A percentile compares a stretch with the other conserved stretches of the same genome.
Evolutionary conservation across 345 rosid genomes (phyloP).

Genomic region (Geranium brycei): DNA sequence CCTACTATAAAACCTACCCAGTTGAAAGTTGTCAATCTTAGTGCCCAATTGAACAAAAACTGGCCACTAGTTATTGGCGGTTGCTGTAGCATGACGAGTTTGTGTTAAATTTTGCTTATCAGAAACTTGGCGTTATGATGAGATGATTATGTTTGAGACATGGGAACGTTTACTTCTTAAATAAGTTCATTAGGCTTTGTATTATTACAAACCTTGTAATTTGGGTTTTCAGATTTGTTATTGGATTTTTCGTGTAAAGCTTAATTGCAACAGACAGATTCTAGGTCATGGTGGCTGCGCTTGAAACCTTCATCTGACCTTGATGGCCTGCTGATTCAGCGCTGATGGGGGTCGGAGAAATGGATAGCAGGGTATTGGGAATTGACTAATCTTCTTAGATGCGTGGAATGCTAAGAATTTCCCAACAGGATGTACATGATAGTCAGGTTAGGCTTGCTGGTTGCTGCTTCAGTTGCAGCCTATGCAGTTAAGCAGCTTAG

Average conservation of each 20-base stretch:
- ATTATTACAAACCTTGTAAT: not conserved
- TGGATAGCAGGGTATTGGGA: not conserved
- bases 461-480: constrained; percentile 19
- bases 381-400: not conserved
- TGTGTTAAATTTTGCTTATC: not conserved
- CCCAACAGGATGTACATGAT: constrained; percentile 12
- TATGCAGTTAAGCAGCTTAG: constrained; percentile 7
- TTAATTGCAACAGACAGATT: too few relatives aligned
- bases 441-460: constrained; percentile 19
- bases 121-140: not conserved
- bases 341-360: too few relatives aligned
- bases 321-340: not conserved
- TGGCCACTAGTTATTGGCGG: not conserved
- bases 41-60: not conserved
- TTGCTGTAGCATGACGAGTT: not conserved
- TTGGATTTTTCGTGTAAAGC: too few relatives aligned
- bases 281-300: too few relatives aligned
- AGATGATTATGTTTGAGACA: not conserved
- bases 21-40: not conserved
- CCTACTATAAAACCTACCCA: not conserved
- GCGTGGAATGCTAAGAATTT: not conserved
- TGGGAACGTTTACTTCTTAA: not conserved
- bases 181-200: not conserved
- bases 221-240: too few relatives aligned
- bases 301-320: not conserved